These are phyloP conservation scores for Starmerella floris DNA, from an alignment of 805 yeast genomes.

Conservation along the genomic window DNA sequence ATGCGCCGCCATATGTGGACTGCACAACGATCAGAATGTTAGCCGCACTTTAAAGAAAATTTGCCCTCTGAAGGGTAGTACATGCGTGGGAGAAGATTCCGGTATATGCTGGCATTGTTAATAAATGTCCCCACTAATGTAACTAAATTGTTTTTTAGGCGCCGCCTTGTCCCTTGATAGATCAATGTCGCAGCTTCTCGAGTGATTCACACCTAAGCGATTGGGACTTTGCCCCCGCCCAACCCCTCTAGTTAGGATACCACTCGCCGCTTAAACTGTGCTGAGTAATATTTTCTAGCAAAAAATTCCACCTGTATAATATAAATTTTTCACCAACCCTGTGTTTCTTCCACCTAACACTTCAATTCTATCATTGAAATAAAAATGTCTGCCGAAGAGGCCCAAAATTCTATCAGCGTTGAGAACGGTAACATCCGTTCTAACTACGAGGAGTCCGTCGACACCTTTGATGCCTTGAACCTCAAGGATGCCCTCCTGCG, in stretches of 20 bases:
- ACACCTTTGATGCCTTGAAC: slow-evolving; percentile 61
- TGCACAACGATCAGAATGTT: too few species aligned
- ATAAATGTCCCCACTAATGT: too few species aligned
- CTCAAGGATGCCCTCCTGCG: slow-evolving; percentile 60
- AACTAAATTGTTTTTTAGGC: too few species aligned
- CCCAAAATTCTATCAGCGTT: slow-evolving; percentile 6
- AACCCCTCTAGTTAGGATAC: not conserved
- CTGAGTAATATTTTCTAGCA: not conserved
- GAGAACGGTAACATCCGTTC: slow-evolving; percentile 58
- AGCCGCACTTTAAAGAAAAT: too few species aligned
- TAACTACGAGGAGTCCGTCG: slow-evolving; percentile 86
- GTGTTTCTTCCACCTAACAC: not conserved
- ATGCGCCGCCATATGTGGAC: too few species aligned
- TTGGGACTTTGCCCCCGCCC: not conserved
- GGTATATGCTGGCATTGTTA: too few species aligned
- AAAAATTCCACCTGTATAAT: not conserved
- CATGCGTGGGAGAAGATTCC: too few species aligned
- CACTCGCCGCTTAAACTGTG: not conserved
- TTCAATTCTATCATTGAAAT: not conserved
- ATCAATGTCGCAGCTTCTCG: not conserved
- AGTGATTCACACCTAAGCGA: not conserved
- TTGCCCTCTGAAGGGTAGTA: too few species aligned
- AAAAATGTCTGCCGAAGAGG: slow-evolving; percentile 17
- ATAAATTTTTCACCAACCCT: slow-evolving; percentile 11
- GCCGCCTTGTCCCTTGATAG: too few species aligned